phyloP scores from a whole-genome alignment of 2,329 filamentous ascomycete species.

The Colletotrichum sp. region DNA sequence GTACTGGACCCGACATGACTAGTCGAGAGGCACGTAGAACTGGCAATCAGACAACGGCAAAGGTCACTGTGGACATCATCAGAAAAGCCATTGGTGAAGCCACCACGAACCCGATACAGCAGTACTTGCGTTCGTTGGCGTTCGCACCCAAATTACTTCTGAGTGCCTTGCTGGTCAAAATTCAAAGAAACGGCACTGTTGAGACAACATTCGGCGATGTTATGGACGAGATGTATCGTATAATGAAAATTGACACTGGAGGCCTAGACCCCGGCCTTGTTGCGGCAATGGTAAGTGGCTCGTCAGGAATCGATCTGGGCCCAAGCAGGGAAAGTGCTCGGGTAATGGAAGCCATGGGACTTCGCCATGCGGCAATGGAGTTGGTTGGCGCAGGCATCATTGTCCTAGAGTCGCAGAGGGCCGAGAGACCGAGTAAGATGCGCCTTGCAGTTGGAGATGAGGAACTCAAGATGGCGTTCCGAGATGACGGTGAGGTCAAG shows the following conservation, averaged over 20 bases:
- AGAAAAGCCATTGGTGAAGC: slow-evolving; percentile 97
- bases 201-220: slow-evolving; percentile 92
- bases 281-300: not conserved
- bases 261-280: not conserved
- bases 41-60: slow-evolving; percentile 38
- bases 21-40: slow-evolving; percentile 24
- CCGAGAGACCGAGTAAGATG: slow-evolving; percentile 87
- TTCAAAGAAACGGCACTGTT: slow-evolving; percentile 81
- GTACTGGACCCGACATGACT: slow-evolving; percentile 45
- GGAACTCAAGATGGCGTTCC: slow-evolving; percentile 86
- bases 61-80: slow-evolving; percentile 84
- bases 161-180: slow-evolving; percentile 78
- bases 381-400: slow-evolving; percentile 88
- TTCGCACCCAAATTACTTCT: slow-evolving; percentile 86
- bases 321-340: not conserved
- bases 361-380: slow-evolving; percentile 79
- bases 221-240: slow-evolving; percentile 80
- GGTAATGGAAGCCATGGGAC: slow-evolving; percentile 7
- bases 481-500: slow-evolving; percentile 86
- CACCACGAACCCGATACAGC: slow-evolving; percentile 89
- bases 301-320: slow-evolving; percentile 1
- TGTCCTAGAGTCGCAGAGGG: slow-evolving; percentile 78
- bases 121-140: slow-evolving; percentile 83
- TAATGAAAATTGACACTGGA: slow-evolving; percentile 47
- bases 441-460: slow-evolving; percentile 87